Percentiles rank a stretch among this genome's conserved stretches.
Conservation (phyloP, 2,329 filamentous ascomycete species). For the Arthrobotrys entomopaga region DNA sequence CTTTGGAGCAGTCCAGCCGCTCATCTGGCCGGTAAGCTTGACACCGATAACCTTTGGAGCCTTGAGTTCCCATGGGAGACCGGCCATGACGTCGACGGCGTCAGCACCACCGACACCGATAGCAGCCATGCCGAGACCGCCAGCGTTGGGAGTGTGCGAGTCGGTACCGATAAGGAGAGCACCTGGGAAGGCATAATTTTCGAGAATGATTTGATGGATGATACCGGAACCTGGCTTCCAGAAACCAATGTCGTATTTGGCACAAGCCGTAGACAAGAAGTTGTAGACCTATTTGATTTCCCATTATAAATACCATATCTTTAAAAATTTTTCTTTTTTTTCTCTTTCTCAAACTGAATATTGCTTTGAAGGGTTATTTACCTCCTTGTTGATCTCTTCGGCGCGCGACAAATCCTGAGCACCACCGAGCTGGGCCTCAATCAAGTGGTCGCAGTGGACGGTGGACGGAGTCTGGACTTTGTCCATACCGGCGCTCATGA, state of each 20-base stretch:
- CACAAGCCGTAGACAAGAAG: conserved; percentile 91
- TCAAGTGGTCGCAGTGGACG: conserved; percentile 99
- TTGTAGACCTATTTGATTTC: conserved; percentile 76
- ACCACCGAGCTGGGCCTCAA: conserved; percentile 94
- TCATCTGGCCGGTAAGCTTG: conserved; percentile 87
- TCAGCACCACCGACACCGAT: conserved; percentile 98
- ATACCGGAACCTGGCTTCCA: conserved; percentile 99
- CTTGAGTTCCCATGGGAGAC: conserved; percentile 97
- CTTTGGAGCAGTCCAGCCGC: conserved; percentile 93
- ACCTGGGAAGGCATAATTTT: conserved; percentile 99
- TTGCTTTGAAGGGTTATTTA: conserved; percentile 2
- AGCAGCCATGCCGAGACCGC: conserved; percentile 92
- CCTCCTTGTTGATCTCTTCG: conserved; percentile 93
- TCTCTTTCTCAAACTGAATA: no score
- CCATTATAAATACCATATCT: no score
- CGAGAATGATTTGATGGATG: conserved; percentile 97
- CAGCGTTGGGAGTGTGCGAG: conserved; percentile 96
- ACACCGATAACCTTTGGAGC: conserved; percentile 97
- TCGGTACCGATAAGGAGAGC: conserved; percentile 97
- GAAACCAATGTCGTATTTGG: conserved; percentile 99
- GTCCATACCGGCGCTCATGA: conserved; percentile 98
- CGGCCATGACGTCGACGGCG: conserved; percentile 97
- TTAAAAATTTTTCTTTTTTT: no score
- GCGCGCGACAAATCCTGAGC: conserved; percentile 92
- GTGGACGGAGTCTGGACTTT: conserved; percentile 93